These are phyloP conservation scores for Sclerotinia sclerotiorum DNA, from an alignment of 2,329 filamentous ascomycete genomes.

Conservation along the genomic window DNA sequence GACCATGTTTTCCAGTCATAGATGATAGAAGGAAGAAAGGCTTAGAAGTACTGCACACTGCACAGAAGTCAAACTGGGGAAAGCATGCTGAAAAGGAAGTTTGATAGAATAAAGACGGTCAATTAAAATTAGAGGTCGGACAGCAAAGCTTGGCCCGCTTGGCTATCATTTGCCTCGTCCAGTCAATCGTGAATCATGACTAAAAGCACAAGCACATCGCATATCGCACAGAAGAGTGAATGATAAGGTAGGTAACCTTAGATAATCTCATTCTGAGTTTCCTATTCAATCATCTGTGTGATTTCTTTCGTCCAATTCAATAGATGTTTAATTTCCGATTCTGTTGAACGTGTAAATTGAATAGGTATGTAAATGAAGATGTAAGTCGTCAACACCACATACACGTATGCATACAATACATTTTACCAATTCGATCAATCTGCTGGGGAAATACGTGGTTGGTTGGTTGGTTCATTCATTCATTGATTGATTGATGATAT, in stretches of 20 bases:
- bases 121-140: conserved; percentile 8
- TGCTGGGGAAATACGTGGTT: conserved; percentile 4
- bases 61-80: neutral
- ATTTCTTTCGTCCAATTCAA: neutral
- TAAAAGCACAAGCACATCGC: neutral
- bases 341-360: neutral
- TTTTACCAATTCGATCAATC: neutral
- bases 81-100: neutral
- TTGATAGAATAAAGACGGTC: neutral
- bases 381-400: neutral
- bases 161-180: neutral
- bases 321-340: conserved; percentile 12
- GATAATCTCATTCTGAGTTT: neutral
- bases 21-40: neutral
- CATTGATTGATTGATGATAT: neutral
- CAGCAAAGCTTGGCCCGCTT: conserved; percentile 19
- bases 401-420: neutral
- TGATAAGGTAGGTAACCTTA: no score
- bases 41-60: neutral
- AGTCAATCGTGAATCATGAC: conserved; percentile 13
- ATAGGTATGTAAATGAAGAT: neutral
- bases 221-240: neutral
- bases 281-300: neutral
- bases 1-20: neutral
- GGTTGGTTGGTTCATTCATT: neutral